These are phyloP conservation scores for Batkoa obscura DNA, from an alignment of 371 early-diverging fungal genomes.

Conservation along the genomic window DNA sequence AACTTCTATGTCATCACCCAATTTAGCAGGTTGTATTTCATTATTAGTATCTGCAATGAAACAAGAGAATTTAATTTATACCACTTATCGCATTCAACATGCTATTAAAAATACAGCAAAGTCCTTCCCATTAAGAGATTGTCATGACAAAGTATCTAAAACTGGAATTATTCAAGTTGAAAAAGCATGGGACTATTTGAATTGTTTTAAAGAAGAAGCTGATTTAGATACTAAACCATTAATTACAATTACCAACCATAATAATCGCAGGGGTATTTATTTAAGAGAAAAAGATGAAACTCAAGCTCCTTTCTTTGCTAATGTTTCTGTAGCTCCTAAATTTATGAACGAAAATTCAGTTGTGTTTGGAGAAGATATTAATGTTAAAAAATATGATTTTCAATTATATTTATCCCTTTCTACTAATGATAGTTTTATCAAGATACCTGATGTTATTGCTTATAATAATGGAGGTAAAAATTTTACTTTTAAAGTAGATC, in stretches of 20 bases:
- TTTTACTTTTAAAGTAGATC: conserved; percentile 64
- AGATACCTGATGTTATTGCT: conserved; percentile 55
- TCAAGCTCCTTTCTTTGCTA: conserved; percentile 29
- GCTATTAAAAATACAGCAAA: conserved; percentile 57
- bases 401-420: conserved; percentile 64
- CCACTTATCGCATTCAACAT: conserved; percentile 61
- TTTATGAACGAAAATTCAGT: conserved; percentile 51
- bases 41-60: conserved; percentile 66
- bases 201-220: conserved; percentile 26
- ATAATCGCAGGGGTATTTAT: conserved; percentile 61
- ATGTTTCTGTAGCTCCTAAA: conserved; percentile 40
- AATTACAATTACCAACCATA: conserved; percentile 17
- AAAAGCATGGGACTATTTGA: conserved; percentile 62
- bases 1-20: conserved; percentile 80
- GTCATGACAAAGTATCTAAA: conserved; percentile 42
- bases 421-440: conserved; percentile 54
- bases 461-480: conserved; percentile 35
- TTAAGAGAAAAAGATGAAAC: conserved; percentile 63
- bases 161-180: conserved; percentile 78
- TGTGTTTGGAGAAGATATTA: conserved; percentile 26
- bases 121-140: conserved; percentile 15
- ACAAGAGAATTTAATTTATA: conserved; percentile 36
- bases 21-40: conserved; percentile 68
- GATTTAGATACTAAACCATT: conserved; percentile 50
- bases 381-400: conserved; percentile 43